Conservation (phyloP, 768 basidiomycete genomes). For the Hygrophorus russula region DNA sequence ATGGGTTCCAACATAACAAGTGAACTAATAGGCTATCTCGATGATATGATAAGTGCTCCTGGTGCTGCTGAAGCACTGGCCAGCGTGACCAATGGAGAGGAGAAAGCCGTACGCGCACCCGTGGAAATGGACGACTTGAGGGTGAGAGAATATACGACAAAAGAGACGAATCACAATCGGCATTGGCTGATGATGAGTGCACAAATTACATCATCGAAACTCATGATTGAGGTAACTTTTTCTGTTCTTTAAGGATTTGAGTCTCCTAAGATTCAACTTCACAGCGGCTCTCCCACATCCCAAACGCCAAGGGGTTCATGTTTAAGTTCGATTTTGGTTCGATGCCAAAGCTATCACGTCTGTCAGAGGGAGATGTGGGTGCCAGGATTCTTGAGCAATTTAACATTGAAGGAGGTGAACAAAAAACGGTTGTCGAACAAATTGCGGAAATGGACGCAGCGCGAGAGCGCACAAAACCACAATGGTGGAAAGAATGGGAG, state of each 20-base stretch:
- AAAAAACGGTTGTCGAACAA: neutral
- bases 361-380: neutral
- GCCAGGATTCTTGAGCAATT: no score
- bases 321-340: neutral
- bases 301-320: neutral
- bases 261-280: neutral
- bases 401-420: neutral
- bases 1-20: neutral
- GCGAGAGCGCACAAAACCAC: slow-evolving; percentile 5
- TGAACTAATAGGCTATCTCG: neutral
- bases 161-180: slow-evolving; percentile 22
- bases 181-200: slow-evolving; percentile 27
- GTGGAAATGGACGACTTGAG: slow-evolving; percentile 23
- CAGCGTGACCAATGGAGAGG: neutral
- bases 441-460: slow-evolving; percentile 7
- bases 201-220: slow-evolving; percentile 15
- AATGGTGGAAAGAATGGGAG: slow-evolving; percentile 9
- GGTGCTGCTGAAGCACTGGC: slow-evolving; percentile 14
- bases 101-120: slow-evolving; percentile 5
- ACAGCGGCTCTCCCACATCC: neutral
- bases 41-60: slow-evolving; percentile 1
- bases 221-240: slow-evolving; percentile 15
- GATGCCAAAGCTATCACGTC: neutral
- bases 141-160: slow-evolving; percentile 27
- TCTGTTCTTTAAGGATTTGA: neutral